A percentile compares a stretch with the other conserved stretches of the same genome.
phyloP scores from a whole-genome alignment of 768 basidiomycete species.

The Mycena indigotica region DNA sequence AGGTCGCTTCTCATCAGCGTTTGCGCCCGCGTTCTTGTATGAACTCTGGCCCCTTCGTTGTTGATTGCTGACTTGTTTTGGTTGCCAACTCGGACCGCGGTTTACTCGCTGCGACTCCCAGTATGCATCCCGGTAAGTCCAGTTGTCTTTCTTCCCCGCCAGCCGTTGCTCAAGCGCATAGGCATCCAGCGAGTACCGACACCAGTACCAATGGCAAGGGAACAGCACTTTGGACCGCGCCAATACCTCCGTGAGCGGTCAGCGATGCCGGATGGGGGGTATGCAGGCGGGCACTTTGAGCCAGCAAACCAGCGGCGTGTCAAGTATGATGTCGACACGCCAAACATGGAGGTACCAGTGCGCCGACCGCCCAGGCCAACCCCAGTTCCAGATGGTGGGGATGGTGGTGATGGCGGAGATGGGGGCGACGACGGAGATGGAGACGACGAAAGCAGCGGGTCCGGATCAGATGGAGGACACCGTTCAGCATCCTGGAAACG shows the following conservation, averaged over 20 bases:
- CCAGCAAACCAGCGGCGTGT: too few relatives aligned
- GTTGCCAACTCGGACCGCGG: too few relatives aligned
- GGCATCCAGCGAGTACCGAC: neutral
- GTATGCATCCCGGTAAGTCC: neutral
- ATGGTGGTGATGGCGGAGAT: too few relatives aligned
- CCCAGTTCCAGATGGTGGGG: neutral
- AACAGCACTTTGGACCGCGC: neutral
- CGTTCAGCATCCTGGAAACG: neutral
- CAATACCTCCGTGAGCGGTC: slow-evolving; percentile 8
- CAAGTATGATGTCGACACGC: too few relatives aligned
- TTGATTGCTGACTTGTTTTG: too few relatives aligned
- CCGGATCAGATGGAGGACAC: neutral
- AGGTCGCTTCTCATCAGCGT: too few relatives aligned
- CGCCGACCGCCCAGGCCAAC: neutral
- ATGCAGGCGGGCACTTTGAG: too few relatives aligned
- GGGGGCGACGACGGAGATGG: neutral
- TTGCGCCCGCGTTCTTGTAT: too few relatives aligned
- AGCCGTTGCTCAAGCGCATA: too few relatives aligned
- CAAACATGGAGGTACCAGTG: too few relatives aligned
- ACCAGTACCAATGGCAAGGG: neutral
- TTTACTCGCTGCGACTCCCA: too few relatives aligned
- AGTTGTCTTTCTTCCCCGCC: neutral
- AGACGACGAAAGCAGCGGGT: neutral
- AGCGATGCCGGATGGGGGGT: neutral
- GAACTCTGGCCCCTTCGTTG: too few relatives aligned